These are phyloP conservation scores for Podaxis sp. DNA, from an alignment of 768 basidiomycete genomes.

Conservation along the genomic window DNA sequence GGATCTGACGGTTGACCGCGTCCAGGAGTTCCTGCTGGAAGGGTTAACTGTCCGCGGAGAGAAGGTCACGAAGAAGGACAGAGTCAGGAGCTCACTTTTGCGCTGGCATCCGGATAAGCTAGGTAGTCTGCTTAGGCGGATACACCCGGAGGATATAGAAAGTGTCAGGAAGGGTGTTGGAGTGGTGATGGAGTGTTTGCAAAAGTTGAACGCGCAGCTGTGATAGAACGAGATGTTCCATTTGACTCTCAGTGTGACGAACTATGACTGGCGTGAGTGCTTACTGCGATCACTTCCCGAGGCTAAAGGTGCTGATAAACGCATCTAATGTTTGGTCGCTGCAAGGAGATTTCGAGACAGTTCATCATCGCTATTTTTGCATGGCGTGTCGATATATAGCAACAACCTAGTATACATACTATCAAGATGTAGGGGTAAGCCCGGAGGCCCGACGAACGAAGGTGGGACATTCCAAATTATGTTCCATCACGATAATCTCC, in stretches of 20 bases:
- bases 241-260: too few relatives aligned
- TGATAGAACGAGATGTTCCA: background rate
- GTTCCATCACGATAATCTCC: too few relatives aligned
- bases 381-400: background rate
- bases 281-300: background rate
- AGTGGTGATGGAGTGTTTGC: slow-evolving; percentile 35
- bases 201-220: slow-evolving; percentile 23
- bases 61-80: slow-evolving; percentile 44
- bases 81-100: slow-evolving; percentile 57
- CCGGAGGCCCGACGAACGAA: background rate
- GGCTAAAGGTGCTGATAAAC: too few relatives aligned
- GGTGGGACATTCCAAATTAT: too few relatives aligned
- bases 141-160: slow-evolving; percentile 42
- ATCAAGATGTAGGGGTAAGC: slow-evolving; percentile 23
- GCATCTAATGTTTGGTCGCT: too few relatives aligned
- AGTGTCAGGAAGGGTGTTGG: slow-evolving; percentile 46
- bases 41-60: slow-evolving; percentile 40
- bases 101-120: slow-evolving; percentile 73
- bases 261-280: background rate
- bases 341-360: too few relatives aligned
- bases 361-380: too few relatives aligned
- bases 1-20: slow-evolving; percentile 34
- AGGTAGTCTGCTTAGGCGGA: slow-evolving; percentile 38
- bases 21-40: slow-evolving; percentile 53
- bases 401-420: background rate